Base-by-base conservation (phyloP, 148 eudicot species). In the Bassia scoparia region DNA sequence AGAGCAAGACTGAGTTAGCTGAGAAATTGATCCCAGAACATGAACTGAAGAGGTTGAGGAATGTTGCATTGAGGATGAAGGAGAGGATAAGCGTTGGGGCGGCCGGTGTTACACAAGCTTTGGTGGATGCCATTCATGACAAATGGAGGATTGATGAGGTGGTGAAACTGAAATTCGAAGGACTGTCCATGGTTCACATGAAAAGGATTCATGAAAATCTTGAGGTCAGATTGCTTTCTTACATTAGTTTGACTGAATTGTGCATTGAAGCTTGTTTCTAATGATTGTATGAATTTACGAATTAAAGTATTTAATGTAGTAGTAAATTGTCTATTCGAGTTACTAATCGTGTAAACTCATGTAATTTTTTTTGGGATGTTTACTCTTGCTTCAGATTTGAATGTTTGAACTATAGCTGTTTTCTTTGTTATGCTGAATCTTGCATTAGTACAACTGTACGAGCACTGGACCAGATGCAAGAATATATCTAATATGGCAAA, bases 81-180 rank as follows among this genome's bases (percentile, higher is more conserved):
- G 97, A 95, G 81, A 87, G 97, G 81, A 76, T 85, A 2, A 90
- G 87, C 69, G 96, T 95, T 31, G 94, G 97, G 12, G 78, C 82
- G 35, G 97, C 90, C 10, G 94, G 97, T 74, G 79, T 95, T 72
- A 89, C 91, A 23, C 87, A 89, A 77, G 88, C 82, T 24, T 73
- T 95, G 78, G 96, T 92, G 66, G 90, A 88, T 44, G 61, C 81
- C 4, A 90, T 95, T 62, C 90, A 86, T 71, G 89, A 86, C 50
- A 92, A 82, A 68, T 95, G 99, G 99, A 83, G 84, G 81, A 72
- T 72, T 65, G 92, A 92, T 81, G 99, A 92, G 81, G 86, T 95
- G 64, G 96, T 92, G 26, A 95, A 95, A 41, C 80, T 95, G 72
- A 95, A 87, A 61, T 95, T 95, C 64, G 90, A 89, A 83, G 96